phyloP scores from a whole-genome alignment of 148 eudicot genomes.

The Heliamphora exappendiculata region DNA sequence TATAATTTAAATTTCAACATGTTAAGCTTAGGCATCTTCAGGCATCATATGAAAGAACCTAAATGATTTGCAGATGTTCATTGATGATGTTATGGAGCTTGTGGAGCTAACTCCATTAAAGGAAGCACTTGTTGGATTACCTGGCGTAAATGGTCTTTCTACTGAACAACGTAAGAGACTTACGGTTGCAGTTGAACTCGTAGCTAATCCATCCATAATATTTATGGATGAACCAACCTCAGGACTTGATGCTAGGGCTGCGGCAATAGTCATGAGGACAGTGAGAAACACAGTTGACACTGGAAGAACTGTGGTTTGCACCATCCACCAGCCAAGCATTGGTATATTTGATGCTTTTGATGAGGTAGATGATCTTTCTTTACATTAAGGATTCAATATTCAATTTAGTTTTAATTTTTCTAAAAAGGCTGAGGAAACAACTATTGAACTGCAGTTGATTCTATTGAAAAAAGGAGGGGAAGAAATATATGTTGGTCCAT shows the following conservation, averaged over 20 bases:
- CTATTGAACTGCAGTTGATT: constrained; percentile 33
- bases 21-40: no score
- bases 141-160: constrained; percentile 68
- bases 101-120: constrained; percentile 49
- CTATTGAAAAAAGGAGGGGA: constrained; percentile 59
- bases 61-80: constrained; percentile 40
- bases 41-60: no score
- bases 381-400: background rate
- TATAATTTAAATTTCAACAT: background rate
- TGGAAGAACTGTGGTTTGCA: constrained; percentile 65
- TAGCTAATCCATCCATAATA: constrained; percentile 65
- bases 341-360: constrained; percentile 77
- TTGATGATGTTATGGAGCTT: constrained; percentile 71
- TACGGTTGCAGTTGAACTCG: constrained; percentile 64
- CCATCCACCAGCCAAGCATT: constrained; percentile 73
- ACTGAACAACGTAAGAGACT: constrained; percentile 69
- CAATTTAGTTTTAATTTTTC: background rate
- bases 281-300: constrained; percentile 61
- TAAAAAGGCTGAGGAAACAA: background rate
- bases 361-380: constrained; percentile 6
- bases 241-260: constrained; percentile 73
- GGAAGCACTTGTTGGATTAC: constrained; percentile 62
- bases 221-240: constrained; percentile 76
- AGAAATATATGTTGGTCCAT: constrained; percentile 57
- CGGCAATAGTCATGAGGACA: constrained; percentile 74